Conservation (phyloP, 306 rosid genomes). For the Ormosia emarginata region DNA sequence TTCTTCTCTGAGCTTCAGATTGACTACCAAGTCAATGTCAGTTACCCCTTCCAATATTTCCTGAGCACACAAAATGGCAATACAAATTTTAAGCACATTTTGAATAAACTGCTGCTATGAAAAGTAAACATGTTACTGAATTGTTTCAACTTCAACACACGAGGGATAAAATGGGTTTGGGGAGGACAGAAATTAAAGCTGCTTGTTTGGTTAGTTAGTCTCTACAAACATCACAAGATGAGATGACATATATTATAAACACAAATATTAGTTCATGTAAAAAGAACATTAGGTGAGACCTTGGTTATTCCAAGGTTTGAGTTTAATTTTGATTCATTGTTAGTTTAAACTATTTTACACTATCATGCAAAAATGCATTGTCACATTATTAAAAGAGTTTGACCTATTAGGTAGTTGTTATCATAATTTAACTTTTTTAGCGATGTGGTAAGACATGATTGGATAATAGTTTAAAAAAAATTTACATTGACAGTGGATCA, state of each 20-base stretch:
- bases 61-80: constrained; percentile 36
- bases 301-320: not conserved
- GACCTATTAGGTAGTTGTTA: not conserved
- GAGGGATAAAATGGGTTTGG: not conserved
- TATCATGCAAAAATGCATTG: not conserved
- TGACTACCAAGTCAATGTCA: constrained; percentile 86
- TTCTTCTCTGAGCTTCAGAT: constrained; percentile 83
- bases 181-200: not conserved
- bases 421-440: not conserved
- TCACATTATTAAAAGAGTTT: not conserved
- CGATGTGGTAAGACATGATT: not conserved
- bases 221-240: constrained; percentile 9
- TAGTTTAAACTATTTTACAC: not conserved
- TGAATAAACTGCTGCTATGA: not conserved
- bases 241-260: not conserved
- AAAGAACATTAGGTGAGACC: not conserved
- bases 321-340: not conserved
- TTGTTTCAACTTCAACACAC: not conserved
- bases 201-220: not conserved
- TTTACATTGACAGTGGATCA: not conserved
- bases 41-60: constrained; percentile 82
- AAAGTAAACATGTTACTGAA: not conserved
- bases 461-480: not conserved
- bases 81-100: not conserved
- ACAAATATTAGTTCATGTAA: not conserved